Conservation (phyloP, 2,329 filamentous ascomycete genomes). For the Cryphonectria japonica region DNA sequence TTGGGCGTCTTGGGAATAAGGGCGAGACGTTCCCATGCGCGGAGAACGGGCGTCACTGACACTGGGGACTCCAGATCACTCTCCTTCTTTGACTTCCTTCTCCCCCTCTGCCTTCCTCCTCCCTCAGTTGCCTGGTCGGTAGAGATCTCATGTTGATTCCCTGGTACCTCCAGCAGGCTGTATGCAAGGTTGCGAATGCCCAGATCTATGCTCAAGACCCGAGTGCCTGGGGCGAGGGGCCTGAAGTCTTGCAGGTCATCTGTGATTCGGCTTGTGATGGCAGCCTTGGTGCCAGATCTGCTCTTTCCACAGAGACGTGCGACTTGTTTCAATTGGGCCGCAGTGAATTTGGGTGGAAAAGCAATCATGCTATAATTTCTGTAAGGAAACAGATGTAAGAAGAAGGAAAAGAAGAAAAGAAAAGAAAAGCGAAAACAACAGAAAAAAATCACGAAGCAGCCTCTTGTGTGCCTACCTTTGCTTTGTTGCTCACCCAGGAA, state of each 20-base stretch:
- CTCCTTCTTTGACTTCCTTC: neutral
- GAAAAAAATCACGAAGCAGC: neutral
- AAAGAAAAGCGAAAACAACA: neutral
- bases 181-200: constrained; percentile 82
- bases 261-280: constrained; percentile 55
- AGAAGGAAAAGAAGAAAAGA: neutral
- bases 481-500: neutral
- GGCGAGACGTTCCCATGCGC: constrained; percentile 35
- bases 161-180: constrained; percentile 55
- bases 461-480: neutral
- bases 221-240: constrained; percentile 38
- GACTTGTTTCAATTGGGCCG: constrained; percentile 19
- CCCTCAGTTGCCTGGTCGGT: neutral
- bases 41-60: constrained; percentile 25
- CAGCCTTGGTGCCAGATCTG: constrained; percentile 57
- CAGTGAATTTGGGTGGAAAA: constrained; percentile 20
- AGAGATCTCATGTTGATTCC: neutral
- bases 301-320: constrained; percentile 25
- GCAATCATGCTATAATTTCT: constrained; percentile 16
- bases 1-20: constrained; percentile 27
- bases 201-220: constrained; percentile 81
- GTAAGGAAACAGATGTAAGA: too few relatives aligned
- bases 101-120: neutral
- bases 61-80: neutral
- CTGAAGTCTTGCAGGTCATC: constrained; percentile 38